These are phyloP conservation scores for Jamesozyma rosinii DNA, from an alignment of 805 yeast genomes.

Conservation along the genomic window DNA sequence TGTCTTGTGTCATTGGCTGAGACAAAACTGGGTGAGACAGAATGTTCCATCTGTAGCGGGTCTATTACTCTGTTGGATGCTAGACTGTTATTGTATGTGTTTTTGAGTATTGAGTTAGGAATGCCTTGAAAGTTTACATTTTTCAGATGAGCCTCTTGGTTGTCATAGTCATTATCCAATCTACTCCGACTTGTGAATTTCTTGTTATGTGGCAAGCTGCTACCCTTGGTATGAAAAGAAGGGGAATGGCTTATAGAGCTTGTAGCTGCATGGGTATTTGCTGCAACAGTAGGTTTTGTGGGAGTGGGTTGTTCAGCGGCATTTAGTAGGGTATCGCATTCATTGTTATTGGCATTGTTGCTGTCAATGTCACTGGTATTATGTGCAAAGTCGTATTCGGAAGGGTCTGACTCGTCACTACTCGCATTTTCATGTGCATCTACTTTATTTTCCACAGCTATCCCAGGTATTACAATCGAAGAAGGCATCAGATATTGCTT, in stretches of 20 bases:
- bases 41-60: not conserved
- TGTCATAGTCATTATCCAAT: constrained; percentile 4
- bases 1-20: not conserved
- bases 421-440: not conserved
- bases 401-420: not conserved
- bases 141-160: constrained; percentile 24
- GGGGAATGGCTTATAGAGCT: not conserved
- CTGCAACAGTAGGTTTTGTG: too few species aligned
- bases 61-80: not conserved
- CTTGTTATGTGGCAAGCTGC: not conserved
- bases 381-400: not conserved
- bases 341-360: not conserved
- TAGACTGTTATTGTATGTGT: not conserved
- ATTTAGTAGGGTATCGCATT: too few species aligned
- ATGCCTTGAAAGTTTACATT: constrained; percentile 26
- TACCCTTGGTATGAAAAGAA: not conserved
- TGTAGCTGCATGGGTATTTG: not conserved
- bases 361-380: not conserved
- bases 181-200: not conserved
- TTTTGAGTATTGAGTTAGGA: constrained; percentile 21
- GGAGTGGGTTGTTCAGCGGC: too few species aligned
- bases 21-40: not conserved
- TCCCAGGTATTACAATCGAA: constrained; percentile 2
- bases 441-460: constrained; percentile 1
- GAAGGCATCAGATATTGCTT: not conserved